phyloP scores from a whole-genome alignment of 1,284 basidiomycete genomes.

The Spongispora temasekensis region DNA sequence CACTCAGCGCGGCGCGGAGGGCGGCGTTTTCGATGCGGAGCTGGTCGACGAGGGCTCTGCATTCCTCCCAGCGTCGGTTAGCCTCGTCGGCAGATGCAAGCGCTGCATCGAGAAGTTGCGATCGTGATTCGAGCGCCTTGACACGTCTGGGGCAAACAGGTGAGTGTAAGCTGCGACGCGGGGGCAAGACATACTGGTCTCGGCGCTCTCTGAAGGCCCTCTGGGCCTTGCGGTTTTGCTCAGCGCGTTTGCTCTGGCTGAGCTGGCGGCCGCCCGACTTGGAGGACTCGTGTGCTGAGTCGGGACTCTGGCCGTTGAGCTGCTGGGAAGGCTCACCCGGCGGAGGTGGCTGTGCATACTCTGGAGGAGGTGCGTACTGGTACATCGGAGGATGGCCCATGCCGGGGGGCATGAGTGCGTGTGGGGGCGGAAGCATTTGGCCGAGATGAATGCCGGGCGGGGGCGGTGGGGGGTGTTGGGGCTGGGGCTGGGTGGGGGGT shows the following conservation, averaged over 20 bases:
- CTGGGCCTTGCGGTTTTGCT: slow-evolving; percentile 86
- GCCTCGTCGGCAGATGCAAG: slow-evolving; percentile 82
- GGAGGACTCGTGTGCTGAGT: slow-evolving; percentile 3
- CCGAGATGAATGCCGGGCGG: slow-evolving; percentile 39
- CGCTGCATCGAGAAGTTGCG: slow-evolving; percentile 77
- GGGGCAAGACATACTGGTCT: slow-evolving; percentile 61
- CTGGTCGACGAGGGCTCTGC: slow-evolving; percentile 77
- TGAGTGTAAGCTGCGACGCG: slow-evolving; percentile 9
- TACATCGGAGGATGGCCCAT: slow-evolving; percentile 35
- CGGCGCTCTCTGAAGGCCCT: slow-evolving; percentile 81
- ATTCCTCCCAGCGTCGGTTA: slow-evolving; percentile 84
- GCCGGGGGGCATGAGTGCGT: slow-evolving; percentile 50
- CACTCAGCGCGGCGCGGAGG: slow-evolving; percentile 47
- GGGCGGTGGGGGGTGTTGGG: slow-evolving; percentile 29
- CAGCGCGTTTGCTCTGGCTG: slow-evolving; percentile 78
- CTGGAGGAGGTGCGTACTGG: slow-evolving; percentile 39
- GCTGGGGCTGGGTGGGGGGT: slow-evolving; percentile 32
- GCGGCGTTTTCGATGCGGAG: slow-evolving; percentile 79
- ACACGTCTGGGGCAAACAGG: slow-evolving; percentile 59
- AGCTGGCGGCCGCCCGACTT: slow-evolving; percentile 50
- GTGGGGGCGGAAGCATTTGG: slow-evolving; percentile 52
- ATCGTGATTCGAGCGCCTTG: slow-evolving; percentile 79
- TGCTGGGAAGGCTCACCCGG: slow-evolving; percentile 35
- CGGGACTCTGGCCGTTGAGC: slow-evolving; percentile 27
- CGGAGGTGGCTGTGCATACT: slow-evolving; percentile 34